Evolutionary conservation across 2,329 filamentous ascomycete species (phyloP), one percentile per base, ranked within the genome.

Genomic region (Emydomyces testavorans): DNA sequence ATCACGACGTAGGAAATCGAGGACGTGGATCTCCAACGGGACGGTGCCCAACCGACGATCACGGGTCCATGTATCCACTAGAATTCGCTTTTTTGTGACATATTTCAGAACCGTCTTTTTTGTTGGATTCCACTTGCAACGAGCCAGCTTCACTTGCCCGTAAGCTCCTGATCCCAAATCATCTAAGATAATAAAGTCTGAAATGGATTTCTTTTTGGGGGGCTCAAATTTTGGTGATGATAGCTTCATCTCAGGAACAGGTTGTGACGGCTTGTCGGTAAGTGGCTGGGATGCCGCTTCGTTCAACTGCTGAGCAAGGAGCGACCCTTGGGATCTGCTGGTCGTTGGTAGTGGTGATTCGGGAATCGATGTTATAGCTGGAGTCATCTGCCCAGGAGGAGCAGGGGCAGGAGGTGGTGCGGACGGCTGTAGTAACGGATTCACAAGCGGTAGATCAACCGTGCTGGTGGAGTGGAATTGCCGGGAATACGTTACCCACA

Each of bases 141-240:
- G 80, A 45, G 85, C 90, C 40, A 98, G 76, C 65, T 98, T 98
- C 50, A 98, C 92, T 66, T 98, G 90, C 1, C 92, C 92, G 62
- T 98, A 98, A 1, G 92, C 92, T 34, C 92, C 92, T 67, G 95
- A 88, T 3, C 92, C 92, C 90, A 98, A 96, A 52, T 98, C 92
- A 66, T 98, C 92, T 10, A 98, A 72, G 51, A 98, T 90, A 35
- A 82, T 75, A 63, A 94, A 98, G 62, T 95, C 88, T 46, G 83
- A 75, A 54, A 98, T 96, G 0, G 78, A 81, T 66, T 92, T 92
- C 69, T 93, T 95, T 62, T 56, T 71, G 52, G 54, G 69, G 4
- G 55, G 50, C 23, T 67, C 63, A 28, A 42, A 26, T 37, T 59
- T 62, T 5, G 57, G 38, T 18, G 57, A 55, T 2, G 52, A 41